A percentile compares a stretch with the other conserved stretches of the same genome.
phyloP scores from a whole-genome alignment of 2,329 filamentous ascomycete species.

The Sclerotinia subarctica region DNA sequence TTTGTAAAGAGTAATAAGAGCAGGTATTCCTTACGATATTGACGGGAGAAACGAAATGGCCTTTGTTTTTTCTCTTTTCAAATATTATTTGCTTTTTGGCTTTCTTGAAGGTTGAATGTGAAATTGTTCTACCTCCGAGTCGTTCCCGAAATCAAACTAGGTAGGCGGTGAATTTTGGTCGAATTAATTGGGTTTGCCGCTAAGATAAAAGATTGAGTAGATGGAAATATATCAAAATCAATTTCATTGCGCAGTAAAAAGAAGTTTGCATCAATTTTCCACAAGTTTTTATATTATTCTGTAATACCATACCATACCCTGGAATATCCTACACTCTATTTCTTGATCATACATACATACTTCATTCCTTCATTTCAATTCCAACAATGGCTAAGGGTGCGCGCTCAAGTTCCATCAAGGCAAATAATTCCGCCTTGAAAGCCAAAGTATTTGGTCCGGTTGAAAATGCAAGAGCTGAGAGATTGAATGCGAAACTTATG shows the following conservation, averaged over 20 bases:
- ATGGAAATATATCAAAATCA: conserved; percentile 6
- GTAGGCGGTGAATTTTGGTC: neutral
- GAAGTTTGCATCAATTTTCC: neutral
- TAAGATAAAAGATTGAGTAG: conserved; percentile 18
- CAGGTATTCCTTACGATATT: neutral
- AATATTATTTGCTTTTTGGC: neutral
- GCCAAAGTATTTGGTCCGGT: conserved; percentile 79
- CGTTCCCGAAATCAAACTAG: neutral
- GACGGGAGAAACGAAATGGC: neutral
- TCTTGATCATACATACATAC: neutral
- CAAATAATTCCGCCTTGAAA: conserved; percentile 79
- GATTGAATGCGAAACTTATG: conserved; percentile 80
- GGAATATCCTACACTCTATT: neutral
- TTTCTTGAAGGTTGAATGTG: neutral
- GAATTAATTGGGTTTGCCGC: neutral
- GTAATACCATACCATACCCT: neutral
- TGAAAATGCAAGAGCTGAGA: conserved; percentile 73
- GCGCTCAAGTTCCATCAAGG: conserved; percentile 74
- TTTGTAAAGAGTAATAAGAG: neutral
- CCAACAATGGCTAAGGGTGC: conserved; percentile 80
- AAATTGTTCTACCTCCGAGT: conserved; percentile 4
- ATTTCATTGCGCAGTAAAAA: neutral
- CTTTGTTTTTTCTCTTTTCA: neutral
- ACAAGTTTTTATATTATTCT: neutral
- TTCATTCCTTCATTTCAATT: neutral